A percentile compares a stretch with the other conserved stretches of the same genome.
These are phyloP conservation scores for Hyaloperonospora brassicae DNA, from an alignment of 352 stramenopile genomes.

Conservation along the genomic window DNA sequence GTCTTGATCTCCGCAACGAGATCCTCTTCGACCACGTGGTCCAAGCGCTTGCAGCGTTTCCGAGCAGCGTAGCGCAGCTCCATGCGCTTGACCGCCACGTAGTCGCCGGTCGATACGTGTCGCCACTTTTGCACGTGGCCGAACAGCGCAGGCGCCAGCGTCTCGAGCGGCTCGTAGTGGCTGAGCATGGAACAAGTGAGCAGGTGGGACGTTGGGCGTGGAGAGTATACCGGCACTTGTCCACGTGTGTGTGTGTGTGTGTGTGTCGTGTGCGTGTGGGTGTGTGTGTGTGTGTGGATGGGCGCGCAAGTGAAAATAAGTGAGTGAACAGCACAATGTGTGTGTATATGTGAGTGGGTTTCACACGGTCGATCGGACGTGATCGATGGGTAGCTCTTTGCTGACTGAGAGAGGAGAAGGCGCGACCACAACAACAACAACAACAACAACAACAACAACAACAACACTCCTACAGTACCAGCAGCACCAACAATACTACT, in stretches of 20 bases:
- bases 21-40: conserved; percentile 55
- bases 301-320: too few relatives aligned
- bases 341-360: too few relatives aligned
- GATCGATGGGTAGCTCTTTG: conserved; percentile 10
- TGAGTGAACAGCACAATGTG: too few relatives aligned
- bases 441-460: too few relatives aligned
- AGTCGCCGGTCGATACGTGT: conserved; percentile 38
- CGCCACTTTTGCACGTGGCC: conserved; percentile 60
- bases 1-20: conserved; percentile 59
- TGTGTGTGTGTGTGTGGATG: too few relatives aligned
- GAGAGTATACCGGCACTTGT: too few relatives aligned
- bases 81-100: conserved; percentile 76
- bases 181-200: conserved; percentile 10
- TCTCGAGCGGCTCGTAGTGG: conserved; percentile 53
- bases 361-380: conserved; percentile 1
- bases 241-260: too few relatives aligned
- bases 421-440: too few relatives aligned
- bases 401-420: conserved; percentile 8
- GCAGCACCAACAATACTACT: too few relatives aligned
- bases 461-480: too few relatives aligned
- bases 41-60: conserved; percentile 41
- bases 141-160: conserved; percentile 63
- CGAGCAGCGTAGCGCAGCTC: conserved; percentile 46
- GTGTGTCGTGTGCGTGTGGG: too few relatives aligned
- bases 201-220: too few relatives aligned